Evolutionary conservation across 1,284 basidiomycete genomes (phyloP).

Genomic region (Phlebopus sp.): DNA sequence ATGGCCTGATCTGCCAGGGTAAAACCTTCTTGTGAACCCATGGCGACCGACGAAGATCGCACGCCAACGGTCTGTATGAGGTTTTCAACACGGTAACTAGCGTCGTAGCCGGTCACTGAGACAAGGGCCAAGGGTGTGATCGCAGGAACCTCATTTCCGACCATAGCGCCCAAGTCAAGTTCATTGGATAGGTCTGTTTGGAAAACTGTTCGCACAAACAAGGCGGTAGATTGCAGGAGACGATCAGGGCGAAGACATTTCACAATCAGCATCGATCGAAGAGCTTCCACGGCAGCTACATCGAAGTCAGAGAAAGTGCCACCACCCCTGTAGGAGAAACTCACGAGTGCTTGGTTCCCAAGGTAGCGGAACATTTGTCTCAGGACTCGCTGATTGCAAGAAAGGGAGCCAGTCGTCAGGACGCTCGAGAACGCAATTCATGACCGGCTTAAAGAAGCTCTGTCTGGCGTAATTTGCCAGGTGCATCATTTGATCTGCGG

Average conservation of each 20-base stretch:
- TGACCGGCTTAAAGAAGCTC: conserved; percentile 75
- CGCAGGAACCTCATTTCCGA: conserved; percentile 74
- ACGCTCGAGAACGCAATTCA: conserved; percentile 63
- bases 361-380: conserved; percentile 68
- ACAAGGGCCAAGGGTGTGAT: conserved; percentile 86
- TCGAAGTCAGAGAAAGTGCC: conserved; percentile 13
- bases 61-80: conserved; percentile 75
- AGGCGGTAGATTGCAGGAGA: conserved; percentile 74
- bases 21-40: conserved; percentile 99
- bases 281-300: conserved; percentile 67
- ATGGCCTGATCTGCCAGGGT: conserved; percentile 93
- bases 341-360: conserved; percentile 76
- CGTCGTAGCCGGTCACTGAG: conserved; percentile 95
- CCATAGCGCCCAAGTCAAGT: conserved; percentile 76
- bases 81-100: conserved; percentile 91
- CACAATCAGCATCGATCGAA: conserved; percentile 76
- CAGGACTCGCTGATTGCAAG: conserved; percentile 69
- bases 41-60: conserved; percentile 85
- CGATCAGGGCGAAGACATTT: conserved; percentile 92
- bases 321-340: conserved; percentile 29
- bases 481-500: conserved; percentile 67
- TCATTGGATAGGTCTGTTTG: conserved; percentile 75
- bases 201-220: conserved; percentile 77
- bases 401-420: conserved; percentile 77
- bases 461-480: conserved; percentile 69